Percentiles rank a stretch among this genome's conserved stretches.
These are phyloP conservation scores for Rubia peregrina DNA, from an alignment of 305 asterid species.

Conservation along the genomic window DNA sequence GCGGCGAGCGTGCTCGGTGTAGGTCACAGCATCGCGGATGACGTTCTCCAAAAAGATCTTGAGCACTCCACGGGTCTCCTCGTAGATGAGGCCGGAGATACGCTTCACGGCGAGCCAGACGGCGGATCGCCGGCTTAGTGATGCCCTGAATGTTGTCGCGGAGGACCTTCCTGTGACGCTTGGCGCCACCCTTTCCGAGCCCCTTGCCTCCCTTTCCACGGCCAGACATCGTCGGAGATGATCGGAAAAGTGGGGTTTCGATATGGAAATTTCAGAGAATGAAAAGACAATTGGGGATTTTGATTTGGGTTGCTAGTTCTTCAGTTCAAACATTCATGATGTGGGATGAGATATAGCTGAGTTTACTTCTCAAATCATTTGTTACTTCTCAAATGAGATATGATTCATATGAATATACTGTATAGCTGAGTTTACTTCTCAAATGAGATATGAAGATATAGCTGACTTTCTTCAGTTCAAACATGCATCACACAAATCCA, in stretches of 20 bases:
- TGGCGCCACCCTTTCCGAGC: constrained; percentile 39
- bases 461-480: too few species aligned
- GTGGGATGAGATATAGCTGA: too few species aligned
- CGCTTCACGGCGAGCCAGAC: constrained; percentile 38
- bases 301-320: not conserved
- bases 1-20: constrained; percentile 38
- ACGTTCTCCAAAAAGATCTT: constrained; percentile 37
- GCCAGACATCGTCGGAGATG: constrained; percentile 29
- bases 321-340: too few species aligned
- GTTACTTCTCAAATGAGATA: too few species aligned
- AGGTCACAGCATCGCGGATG: constrained; percentile 38
- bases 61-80: constrained; percentile 34
- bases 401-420: too few species aligned
- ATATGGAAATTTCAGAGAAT: too few species aligned
- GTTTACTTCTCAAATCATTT: too few species aligned
- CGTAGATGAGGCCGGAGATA: constrained; percentile 34
- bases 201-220: constrained; percentile 44
- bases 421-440: too few species aligned
- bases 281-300: not conserved
- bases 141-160: constrained; percentile 36
- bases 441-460: too few species aligned
- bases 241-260: not conserved
- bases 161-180: constrained; percentile 34
- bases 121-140: constrained; percentile 37
- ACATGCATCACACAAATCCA: too few species aligned